phyloP scores from a whole-genome alignment of 1,284 basidiomycete species.

The Moniliophthora roreri region DNA sequence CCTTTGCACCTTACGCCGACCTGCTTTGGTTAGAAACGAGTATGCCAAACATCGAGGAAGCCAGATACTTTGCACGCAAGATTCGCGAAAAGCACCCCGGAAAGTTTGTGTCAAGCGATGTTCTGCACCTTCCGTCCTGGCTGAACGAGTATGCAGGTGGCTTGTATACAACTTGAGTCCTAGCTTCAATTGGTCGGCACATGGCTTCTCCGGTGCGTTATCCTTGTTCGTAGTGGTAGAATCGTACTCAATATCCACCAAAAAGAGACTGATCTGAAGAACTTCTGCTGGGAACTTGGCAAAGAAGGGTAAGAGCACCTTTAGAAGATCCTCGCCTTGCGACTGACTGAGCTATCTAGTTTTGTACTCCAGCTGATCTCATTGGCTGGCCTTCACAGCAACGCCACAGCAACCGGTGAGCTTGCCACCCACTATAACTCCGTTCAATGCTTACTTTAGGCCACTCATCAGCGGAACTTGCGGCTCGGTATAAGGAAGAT shows the following conservation, averaged over 20 bases:
- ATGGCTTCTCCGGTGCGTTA: slow-evolving; percentile 71
- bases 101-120: slow-evolving; percentile 46
- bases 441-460: background rate
- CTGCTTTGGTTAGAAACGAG: slow-evolving; percentile 92
- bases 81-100: slow-evolving; percentile 74
- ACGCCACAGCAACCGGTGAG: slow-evolving; percentile 77
- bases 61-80: slow-evolving; percentile 74
- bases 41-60: slow-evolving; percentile 79
- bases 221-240: background rate
- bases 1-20: slow-evolving; percentile 83
- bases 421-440: slow-evolving; percentile 17
- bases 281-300: slow-evolving; percentile 89
- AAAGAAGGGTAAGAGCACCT: slow-evolving; percentile 71
- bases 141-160: slow-evolving; percentile 45
- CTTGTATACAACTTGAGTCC: slow-evolving; percentile 95
- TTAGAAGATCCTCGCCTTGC: slow-evolving; percentile 18
- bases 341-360: slow-evolving; percentile 33
- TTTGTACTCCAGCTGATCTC: slow-evolving; percentile 87
- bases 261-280: slow-evolving; percentile 74
- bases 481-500: slow-evolving; percentile 74
- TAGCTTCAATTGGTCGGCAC: slow-evolving; percentile 89
- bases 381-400: slow-evolving; percentile 85
- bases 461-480: slow-evolving; percentile 61
- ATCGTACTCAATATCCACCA: background rate
- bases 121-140: background rate